phyloP scores from a whole-genome alignment of 495 filamentous ascomycete species.

The Cryomyces minteri region DNA sequence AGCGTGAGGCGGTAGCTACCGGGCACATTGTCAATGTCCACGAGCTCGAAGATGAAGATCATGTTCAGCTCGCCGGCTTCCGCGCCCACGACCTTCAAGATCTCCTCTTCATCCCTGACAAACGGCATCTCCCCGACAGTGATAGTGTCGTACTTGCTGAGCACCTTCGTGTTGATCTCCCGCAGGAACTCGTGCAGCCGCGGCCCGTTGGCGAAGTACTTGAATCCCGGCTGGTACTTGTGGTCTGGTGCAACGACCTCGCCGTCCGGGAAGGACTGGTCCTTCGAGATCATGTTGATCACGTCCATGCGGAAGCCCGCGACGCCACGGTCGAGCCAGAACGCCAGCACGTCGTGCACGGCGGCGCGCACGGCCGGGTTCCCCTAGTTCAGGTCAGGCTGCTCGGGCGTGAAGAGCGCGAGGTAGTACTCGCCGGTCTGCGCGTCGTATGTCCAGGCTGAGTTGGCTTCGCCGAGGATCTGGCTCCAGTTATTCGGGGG shows the following conservation, averaged over 20 bases:
- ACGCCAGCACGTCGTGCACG: constrained; percentile 31
- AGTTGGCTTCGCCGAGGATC: constrained; percentile 30
- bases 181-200: constrained; percentile 34
- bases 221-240: constrained; percentile 26
- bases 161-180: constrained; percentile 26
- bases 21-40: constrained; percentile 27
- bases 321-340: constrained; percentile 34
- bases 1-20: constrained; percentile 22
- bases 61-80: constrained; percentile 29
- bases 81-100: constrained; percentile 28
- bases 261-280: constrained; percentile 25
- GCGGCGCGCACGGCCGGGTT: constrained; percentile 28
- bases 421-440: constrained; percentile 33
- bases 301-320: constrained; percentile 39
- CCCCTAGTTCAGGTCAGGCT: constrained; percentile 40
- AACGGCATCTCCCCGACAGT: constrained; percentile 34
- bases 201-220: constrained; percentile 36
- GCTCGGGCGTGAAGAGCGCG: constrained; percentile 29
- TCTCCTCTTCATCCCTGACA: constrained; percentile 23
- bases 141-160: constrained; percentile 28
- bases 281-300: constrained; percentile 35
- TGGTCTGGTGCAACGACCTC: constrained; percentile 18
- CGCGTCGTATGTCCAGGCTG: constrained; percentile 35
- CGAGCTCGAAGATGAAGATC: constrained; percentile 36
- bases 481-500: constrained; percentile 42